Evolutionary conservation across 2,329 filamentous ascomycete genomes (phyloP).

Genomic region (Trematosphaeria pertusa): DNA sequence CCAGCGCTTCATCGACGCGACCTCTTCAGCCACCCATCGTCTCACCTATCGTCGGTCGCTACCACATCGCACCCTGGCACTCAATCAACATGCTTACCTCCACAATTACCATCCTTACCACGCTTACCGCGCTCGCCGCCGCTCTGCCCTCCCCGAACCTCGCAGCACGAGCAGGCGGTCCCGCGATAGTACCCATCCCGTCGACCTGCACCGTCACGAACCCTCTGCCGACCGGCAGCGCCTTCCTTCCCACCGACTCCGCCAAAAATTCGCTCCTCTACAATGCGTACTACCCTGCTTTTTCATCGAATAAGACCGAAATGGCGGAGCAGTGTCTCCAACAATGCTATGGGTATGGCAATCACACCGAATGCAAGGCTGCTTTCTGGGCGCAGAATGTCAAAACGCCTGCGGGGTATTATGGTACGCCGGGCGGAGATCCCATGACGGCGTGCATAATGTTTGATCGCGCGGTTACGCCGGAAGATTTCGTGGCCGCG

Average conservation of each 20-base stretch:
- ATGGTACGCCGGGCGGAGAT: conserved; percentile 38
- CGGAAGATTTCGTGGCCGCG: conserved; percentile 39
- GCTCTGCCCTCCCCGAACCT: conserved; percentile 7
- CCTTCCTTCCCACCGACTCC: conserved; percentile 32
- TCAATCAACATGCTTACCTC: conserved; percentile 7
- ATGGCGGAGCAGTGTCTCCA: conserved; percentile 45
- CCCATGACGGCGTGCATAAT: conserved; percentile 46
- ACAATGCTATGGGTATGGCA: conserved; percentile 52
- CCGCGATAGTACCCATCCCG: conserved; percentile 41
- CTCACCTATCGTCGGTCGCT: background rate
- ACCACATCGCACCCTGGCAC: too few species aligned
- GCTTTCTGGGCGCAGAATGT: conserved; percentile 49
- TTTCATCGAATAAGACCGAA: conserved; percentile 31
- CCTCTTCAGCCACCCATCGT: background rate
- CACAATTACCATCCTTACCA: conserved; percentile 2
- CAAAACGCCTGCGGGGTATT: conserved; percentile 42
- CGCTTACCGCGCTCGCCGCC: conserved; percentile 6
- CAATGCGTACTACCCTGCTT: conserved; percentile 43
- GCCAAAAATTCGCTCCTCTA: conserved; percentile 32
- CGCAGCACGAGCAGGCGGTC: conserved; percentile 43
- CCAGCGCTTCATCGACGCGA: background rate
- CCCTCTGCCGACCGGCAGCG: conserved; percentile 31
- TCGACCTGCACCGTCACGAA: conserved; percentile 44
- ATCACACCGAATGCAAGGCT: conserved; percentile 42
- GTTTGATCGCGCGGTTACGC: conserved; percentile 34